These are phyloP conservation scores for Zhuliangozyma parablackwelliae DNA, from an alignment of 1,139 yeast genomes.

Conservation along the genomic window DNA sequence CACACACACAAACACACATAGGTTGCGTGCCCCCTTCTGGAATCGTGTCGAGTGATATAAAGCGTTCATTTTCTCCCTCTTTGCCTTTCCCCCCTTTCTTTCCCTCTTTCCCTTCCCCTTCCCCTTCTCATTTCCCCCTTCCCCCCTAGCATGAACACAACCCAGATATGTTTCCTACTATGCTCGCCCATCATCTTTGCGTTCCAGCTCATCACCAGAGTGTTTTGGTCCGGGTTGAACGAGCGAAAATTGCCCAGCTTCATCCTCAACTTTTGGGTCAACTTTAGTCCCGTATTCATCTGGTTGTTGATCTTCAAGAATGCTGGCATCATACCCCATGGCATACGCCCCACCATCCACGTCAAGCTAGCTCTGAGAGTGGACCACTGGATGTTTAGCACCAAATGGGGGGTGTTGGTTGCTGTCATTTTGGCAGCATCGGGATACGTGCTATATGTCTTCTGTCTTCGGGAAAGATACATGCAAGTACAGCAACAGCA, in stretches of 20 bases:
- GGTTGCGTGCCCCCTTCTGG: too few relatives aligned
- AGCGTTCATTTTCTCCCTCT: too few relatives aligned
- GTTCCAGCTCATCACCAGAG: conserved; percentile 15
- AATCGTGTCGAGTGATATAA: too few relatives aligned
- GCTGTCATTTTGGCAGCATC: conserved; percentile 10
- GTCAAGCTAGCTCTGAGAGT: conserved; percentile 41
- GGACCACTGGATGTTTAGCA: conserved; percentile 35
- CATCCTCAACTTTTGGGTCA: conserved; percentile 40
- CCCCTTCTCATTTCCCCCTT: too few relatives aligned
- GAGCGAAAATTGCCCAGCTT: conserved; percentile 32
- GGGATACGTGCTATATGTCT: conserved; percentile 12
- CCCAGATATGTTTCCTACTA: too few relatives aligned
- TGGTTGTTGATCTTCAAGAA: conserved; percentile 61
- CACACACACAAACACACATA: too few relatives aligned
- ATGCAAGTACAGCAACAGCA: conserved; percentile 1
- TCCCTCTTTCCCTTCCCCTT: too few relatives aligned
- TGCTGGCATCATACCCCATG: conserved; percentile 55
- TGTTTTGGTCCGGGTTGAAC: conserved; percentile 28
- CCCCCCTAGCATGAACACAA: too few relatives aligned
- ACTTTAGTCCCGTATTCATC: conserved; percentile 50
- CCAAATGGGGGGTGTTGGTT: conserved; percentile 12
- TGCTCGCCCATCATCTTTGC: conserved; percentile 14
- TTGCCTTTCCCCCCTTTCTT: too few relatives aligned
- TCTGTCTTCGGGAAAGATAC: conserved; percentile 1
- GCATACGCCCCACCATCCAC: conserved; percentile 52